These are phyloP conservation scores for Bipolaris gigantea DNA, from an alignment of 2,329 filamentous ascomycete species.

Conservation along the genomic window DNA sequence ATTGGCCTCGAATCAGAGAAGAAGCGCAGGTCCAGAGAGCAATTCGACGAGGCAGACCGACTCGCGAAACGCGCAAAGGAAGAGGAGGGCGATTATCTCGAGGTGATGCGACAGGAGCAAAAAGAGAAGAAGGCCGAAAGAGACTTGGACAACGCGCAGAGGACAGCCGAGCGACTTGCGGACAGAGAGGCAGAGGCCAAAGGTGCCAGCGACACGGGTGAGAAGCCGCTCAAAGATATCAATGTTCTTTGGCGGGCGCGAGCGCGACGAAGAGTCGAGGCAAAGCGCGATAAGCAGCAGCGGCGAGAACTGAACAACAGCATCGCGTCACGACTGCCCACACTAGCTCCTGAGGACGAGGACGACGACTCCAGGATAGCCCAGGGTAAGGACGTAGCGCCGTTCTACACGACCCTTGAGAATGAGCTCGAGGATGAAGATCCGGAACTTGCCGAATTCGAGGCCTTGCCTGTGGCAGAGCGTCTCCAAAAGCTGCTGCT, in stretches of 20 bases:
- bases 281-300: conserved; percentile 61
- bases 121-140: conserved; percentile 58
- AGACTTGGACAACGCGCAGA: conserved; percentile 76
- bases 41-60: conserved; percentile 39
- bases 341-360: conserved; percentile 63
- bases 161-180: conserved; percentile 76
- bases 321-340: conserved; percentile 58
- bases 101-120: conserved; percentile 36
- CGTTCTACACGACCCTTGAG: conserved; percentile 57
- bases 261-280: conserved; percentile 68
- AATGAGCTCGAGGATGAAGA: conserved; percentile 79
- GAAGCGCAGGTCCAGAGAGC: conserved; percentile 67
- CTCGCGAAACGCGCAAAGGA: conserved; percentile 52
- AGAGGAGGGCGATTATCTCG: conserved; percentile 42
- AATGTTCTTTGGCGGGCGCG: conserved; percentile 80
- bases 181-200: conserved; percentile 31
- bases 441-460: conserved; percentile 76
- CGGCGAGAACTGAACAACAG: conserved; percentile 34
- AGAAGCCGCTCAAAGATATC: conserved; percentile 64
- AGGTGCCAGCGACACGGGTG: conserved; percentile 29
- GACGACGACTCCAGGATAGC: conserved; percentile 74
- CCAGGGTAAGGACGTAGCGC: conserved; percentile 60
- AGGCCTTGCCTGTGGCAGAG: conserved; percentile 67
- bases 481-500: conserved; percentile 66
- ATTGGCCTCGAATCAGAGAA: conserved; percentile 82